Percentiles rank a stretch among this genome's conserved stretches.
Conservation (phyloP, 345 rosid genomes). For the Pugionium cornutum region DNA sequence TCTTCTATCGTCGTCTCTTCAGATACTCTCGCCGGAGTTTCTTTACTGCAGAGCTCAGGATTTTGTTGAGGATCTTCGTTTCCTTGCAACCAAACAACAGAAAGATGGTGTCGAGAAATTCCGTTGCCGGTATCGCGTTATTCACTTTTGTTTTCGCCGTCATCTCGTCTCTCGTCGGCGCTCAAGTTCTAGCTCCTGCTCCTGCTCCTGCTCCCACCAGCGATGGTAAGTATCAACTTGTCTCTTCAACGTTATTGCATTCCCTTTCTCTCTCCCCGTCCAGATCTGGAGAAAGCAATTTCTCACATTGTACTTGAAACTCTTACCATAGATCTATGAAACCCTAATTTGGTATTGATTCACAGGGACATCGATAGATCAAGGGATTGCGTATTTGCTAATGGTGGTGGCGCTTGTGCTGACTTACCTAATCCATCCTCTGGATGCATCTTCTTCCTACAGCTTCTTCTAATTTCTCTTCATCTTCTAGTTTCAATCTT, state of each 20-base stretch:
- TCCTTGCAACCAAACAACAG: not conserved
- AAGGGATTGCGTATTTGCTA: conserved; percentile 68
- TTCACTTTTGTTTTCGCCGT: conserved; percentile 42
- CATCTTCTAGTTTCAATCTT: not conserved
- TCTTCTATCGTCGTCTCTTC: conserved; percentile 18
- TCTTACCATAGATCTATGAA: not conserved
- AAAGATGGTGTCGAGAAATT: conserved; percentile 30
- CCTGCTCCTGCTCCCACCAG: conserved; percentile 68
- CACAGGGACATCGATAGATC: conserved; percentile 71
- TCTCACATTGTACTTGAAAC: conserved; percentile 9
- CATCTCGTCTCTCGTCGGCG: conserved; percentile 40
- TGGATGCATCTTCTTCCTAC: conserved; percentile 52
- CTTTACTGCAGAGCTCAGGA: conserved; percentile 8
- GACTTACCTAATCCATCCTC: conserved; percentile 66
- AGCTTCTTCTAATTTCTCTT: conserved; percentile 37
- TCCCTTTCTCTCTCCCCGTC: conserved; percentile 9
- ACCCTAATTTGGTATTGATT: not conserved
- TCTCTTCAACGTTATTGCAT: not conserved
- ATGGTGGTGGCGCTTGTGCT: conserved; percentile 74
- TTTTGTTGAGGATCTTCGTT: not conserved
- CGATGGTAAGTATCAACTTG: conserved; percentile 48
- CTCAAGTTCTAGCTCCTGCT: conserved; percentile 51
- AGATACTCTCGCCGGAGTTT: conserved; percentile 31
- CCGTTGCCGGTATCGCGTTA: conserved; percentile 29
- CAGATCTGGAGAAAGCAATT: conserved; percentile 31